Percentiles rank a stretch among this genome's conserved stretches.
phyloP scores from a whole-genome alignment of 1,284 basidiomycete genomes.

The Phenoliferia sp. region DNA sequence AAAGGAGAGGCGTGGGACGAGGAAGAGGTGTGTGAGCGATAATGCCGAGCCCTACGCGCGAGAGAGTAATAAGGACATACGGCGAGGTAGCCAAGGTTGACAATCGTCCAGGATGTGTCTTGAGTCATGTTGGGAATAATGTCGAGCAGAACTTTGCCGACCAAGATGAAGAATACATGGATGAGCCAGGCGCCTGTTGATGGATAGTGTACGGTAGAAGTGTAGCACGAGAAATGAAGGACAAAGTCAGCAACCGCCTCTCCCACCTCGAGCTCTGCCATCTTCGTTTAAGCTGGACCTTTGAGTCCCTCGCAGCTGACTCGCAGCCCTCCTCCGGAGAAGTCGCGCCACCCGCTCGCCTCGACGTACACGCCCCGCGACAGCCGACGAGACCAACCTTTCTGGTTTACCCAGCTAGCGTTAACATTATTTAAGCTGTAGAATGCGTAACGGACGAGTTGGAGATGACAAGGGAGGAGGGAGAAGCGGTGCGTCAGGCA shows the following conservation, averaged over 20 bases:
- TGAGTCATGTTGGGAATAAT: conserved; percentile 90
- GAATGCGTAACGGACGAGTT: too few species aligned
- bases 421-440: conserved; percentile 64
- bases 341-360: too few species aligned
- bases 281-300: too few species aligned
- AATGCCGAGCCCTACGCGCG: too few species aligned
- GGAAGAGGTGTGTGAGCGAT: too few species aligned
- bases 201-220: too few species aligned
- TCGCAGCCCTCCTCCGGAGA: too few species aligned
- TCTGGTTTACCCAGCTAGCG: conserved; percentile 97
- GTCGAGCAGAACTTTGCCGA: conserved; percentile 89
- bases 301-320: too few species aligned
- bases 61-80: conserved; percentile 52
- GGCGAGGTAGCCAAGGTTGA: conserved; percentile 85
- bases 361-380: too few species aligned
- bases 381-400: conserved; percentile 55
- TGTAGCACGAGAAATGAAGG: not conserved
- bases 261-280: not conserved
- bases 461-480: not conserved
- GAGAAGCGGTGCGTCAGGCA: conserved; percentile 53
- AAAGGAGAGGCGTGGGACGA: not conserved
- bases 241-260: not conserved
- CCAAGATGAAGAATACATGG: conserved; percentile 85
- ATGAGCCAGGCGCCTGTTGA: conserved; percentile 98
- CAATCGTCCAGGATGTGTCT: conserved; percentile 91